phyloP scores from a whole-genome alignment of 1,284 basidiomycete species.

The Malassezia slooffiae region DNA sequence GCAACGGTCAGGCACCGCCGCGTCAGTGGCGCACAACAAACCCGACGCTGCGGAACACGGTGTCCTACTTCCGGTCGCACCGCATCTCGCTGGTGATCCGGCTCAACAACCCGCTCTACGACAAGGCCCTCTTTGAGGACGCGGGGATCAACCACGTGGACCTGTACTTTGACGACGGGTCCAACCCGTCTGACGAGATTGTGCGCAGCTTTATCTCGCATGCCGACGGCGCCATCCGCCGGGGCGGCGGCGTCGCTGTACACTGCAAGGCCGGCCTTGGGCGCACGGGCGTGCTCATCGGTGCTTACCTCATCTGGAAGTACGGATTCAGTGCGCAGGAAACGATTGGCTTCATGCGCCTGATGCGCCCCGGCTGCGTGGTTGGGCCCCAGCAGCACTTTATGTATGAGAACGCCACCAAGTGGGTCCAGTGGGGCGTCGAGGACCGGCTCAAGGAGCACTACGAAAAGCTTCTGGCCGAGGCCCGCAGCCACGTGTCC shows the following conservation, averaged over 20 bases:
- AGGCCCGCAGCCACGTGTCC: conserved; percentile 17
- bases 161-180: conserved; percentile 95
- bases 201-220: conserved; percentile 77
- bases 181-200: conserved; percentile 88
- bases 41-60: conserved; percentile 54
- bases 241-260: conserved; percentile 66
- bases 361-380: conserved; percentile 87
- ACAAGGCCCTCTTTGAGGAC: conserved; percentile 69
- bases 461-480: conserved; percentile 8
- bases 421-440: conserved; percentile 40
- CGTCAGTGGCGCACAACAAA: background rate
- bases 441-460: conserved; percentile 18
- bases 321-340: conserved; percentile 97
- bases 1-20: conserved; percentile 39
- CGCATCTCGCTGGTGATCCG: conserved; percentile 85
- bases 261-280: conserved; percentile 90
- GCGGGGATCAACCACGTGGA: conserved; percentile 69
- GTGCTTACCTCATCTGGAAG: conserved; percentile 94
- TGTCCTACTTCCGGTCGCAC: conserved; percentile 79
- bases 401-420: conserved; percentile 64
- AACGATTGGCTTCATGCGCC: conserved; percentile 95
- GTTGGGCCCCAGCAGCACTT: conserved; percentile 76
- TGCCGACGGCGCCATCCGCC: conserved; percentile 64
- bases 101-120: conserved; percentile 88
- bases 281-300: conserved; percentile 80